phyloP scores from a whole-genome alignment of 1,139 yeast genomes.

The Nadsonia starkeyi-henricii region DNA sequence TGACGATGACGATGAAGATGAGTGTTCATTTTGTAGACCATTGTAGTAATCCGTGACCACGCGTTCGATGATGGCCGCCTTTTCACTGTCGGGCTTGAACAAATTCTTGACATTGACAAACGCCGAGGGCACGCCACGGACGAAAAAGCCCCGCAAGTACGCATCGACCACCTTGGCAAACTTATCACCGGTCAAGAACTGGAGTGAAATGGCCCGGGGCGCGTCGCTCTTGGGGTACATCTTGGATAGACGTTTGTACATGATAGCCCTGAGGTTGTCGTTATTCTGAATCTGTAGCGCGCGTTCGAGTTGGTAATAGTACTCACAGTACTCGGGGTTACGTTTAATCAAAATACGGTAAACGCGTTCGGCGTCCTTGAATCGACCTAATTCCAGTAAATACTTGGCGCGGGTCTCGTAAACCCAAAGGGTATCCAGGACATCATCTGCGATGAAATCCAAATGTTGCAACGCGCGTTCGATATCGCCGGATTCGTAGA shows the following conservation, averaged over 20 bases:
- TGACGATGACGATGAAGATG: constrained; percentile 7
- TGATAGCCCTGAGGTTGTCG: constrained; percentile 15
- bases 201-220: constrained; percentile 62
- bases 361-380: constrained; percentile 50
- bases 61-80: constrained; percentile 36
- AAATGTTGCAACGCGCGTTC: constrained; percentile 50
- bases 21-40: constrained; percentile 10
- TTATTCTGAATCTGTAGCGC: constrained; percentile 32
- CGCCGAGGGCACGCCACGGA: constrained; percentile 81
- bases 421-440: constrained; percentile 50
- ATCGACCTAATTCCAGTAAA: constrained; percentile 29
- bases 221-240: constrained; percentile 82
- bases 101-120: constrained; percentile 77
- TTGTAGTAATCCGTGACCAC: constrained; percentile 38
- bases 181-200: constrained; percentile 46
- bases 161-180: constrained; percentile 33
- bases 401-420: constrained; percentile 59
- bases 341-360: constrained; percentile 65
- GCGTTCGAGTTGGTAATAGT: constrained; percentile 53
- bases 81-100: constrained; percentile 36
- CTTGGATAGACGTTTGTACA: constrained; percentile 48
- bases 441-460: constrained; percentile 36
- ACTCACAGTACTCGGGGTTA: constrained; percentile 66
- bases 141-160: constrained; percentile 49
- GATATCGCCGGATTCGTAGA: constrained; percentile 51